phyloP scores from a whole-genome alignment of 495 filamentous ascomycete genomes.

The Parmelia sp. region DNA sequence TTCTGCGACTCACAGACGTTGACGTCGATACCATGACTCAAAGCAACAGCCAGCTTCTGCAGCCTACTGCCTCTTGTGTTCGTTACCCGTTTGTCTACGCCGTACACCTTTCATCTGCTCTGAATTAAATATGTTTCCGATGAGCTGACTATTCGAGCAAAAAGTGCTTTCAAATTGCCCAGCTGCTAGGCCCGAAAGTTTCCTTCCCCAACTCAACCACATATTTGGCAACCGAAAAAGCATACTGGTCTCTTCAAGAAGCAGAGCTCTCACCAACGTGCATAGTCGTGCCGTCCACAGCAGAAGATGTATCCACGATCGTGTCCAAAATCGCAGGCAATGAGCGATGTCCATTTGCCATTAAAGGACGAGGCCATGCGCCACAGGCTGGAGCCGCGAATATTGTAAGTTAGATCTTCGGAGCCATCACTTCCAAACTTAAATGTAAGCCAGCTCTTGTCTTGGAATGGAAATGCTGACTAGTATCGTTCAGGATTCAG shows the following conservation, averaged over 20 bases:
- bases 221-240: not conserved
- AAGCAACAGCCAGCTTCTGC: not conserved
- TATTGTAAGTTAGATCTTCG: conserved; percentile 15
- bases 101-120: too few species aligned
- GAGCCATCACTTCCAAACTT: not conserved
- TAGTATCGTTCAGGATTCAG: conserved; percentile 13
- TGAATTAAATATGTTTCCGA: not conserved
- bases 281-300: conserved; percentile 29
- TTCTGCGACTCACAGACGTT: too few species aligned
- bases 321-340: conserved; percentile 19
- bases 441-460: not conserved
- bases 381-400: conserved; percentile 26
- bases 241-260: conserved; percentile 32
- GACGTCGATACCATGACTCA: not conserved
- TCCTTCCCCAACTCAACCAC: not conserved
- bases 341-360: conserved; percentile 3
- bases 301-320: conserved; percentile 29
- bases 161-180: not conserved
- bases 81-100: not conserved
- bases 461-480: not conserved
- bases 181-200: not conserved
- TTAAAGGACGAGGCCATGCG: conserved; percentile 19
- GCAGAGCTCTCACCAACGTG: conserved; percentile 32
- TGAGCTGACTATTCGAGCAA: not conserved
- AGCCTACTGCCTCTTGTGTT: not conserved